phyloP scores from a whole-genome alignment of 805 yeast genomes.

The Candida sakaeoensis region DNA sequence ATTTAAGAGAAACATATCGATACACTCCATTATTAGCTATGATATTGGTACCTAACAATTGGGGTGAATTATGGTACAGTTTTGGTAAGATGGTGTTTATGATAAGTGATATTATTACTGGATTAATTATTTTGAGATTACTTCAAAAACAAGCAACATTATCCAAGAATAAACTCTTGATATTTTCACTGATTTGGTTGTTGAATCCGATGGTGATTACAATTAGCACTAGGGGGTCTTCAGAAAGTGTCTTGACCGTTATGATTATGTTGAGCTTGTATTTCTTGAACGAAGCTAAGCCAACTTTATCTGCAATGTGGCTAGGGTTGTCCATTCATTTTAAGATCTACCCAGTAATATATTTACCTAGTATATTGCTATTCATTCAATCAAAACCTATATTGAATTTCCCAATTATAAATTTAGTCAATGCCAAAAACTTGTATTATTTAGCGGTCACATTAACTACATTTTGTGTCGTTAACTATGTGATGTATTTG shows the following conservation, averaged over 20 bases:
- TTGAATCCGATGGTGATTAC: constrained; percentile 93
- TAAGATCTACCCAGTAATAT: constrained; percentile 89
- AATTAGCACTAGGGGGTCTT: constrained; percentile 88
- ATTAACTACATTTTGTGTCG: constrained; percentile 42
- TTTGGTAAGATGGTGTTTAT: constrained; percentile 83
- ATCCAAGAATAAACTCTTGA: constrained; percentile 27
- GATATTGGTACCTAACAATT: constrained; percentile 68
- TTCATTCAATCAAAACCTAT: constrained; percentile 19
- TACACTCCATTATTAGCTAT: constrained; percentile 91
- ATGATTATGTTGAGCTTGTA: constrained; percentile 61
- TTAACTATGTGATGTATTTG: constrained; percentile 60
- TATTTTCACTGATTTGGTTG: constrained; percentile 69
- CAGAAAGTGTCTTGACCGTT: constrained; percentile 85
- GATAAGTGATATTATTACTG: constrained; percentile 76
- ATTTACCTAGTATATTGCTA: constrained; percentile 66
- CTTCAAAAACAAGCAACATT: constrained; percentile 25
- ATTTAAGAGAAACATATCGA: constrained; percentile 79
- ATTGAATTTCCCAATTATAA: constrained; percentile 23
- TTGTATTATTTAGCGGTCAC: constrained; percentile 23
- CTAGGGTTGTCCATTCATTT: constrained; percentile 84
- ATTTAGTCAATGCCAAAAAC: constrained; percentile 38
- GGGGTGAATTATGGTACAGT: constrained; percentile 38
- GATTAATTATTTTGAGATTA: constrained; percentile 46
- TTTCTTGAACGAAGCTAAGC: constrained; percentile 31
- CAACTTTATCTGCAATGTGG: constrained; percentile 36